These are phyloP conservation scores for Anastatica hierochuntica DNA, from an alignment of 345 rosid genomes.

Conservation along the genomic window DNA sequence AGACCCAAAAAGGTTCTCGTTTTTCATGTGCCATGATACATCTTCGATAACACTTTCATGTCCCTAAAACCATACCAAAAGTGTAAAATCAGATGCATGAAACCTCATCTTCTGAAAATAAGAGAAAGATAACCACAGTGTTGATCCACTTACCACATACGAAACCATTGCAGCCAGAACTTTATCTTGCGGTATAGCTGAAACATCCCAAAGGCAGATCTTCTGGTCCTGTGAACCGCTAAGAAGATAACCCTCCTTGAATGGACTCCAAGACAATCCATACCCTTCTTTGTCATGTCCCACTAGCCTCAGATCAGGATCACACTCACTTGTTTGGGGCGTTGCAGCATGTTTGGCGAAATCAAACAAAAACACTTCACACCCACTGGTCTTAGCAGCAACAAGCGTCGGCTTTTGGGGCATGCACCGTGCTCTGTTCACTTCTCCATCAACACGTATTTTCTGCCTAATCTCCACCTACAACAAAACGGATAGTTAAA, in stretches of 20 bases:
- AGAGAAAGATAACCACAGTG: not conserved
- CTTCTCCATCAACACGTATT: constrained; percentile 83
- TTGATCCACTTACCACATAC: constrained; percentile 48
- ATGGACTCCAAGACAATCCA: constrained; percentile 86
- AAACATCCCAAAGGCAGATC: constrained; percentile 86
- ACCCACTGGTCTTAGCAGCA: constrained; percentile 73
- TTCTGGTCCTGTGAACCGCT: constrained; percentile 83
- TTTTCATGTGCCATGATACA: constrained; percentile 85
- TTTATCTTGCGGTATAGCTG: constrained; percentile 46
- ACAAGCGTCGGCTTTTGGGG: constrained; percentile 63
- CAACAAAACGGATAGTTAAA: not conserved
- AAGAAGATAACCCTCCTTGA: constrained; percentile 72
- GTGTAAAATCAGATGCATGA: constrained; percentile 1
- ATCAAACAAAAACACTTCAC: constrained; percentile 75
- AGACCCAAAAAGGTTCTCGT: constrained; percentile 76
- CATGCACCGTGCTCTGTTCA: constrained; percentile 87
- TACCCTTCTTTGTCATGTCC: constrained; percentile 97
- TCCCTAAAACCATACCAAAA: constrained; percentile 36
- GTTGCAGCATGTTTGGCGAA: constrained; percentile 41
- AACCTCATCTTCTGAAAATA: not conserved
- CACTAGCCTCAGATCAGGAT: constrained; percentile 73
- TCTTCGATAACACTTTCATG: constrained; percentile 71
- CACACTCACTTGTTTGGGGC: constrained; percentile 36
- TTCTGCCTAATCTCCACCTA: constrained; percentile 76
- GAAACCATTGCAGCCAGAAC: constrained; percentile 51